Conservation (phyloP, 2,329 filamentous ascomycete genomes). For the Fusarium chlamydosporum region DNA sequence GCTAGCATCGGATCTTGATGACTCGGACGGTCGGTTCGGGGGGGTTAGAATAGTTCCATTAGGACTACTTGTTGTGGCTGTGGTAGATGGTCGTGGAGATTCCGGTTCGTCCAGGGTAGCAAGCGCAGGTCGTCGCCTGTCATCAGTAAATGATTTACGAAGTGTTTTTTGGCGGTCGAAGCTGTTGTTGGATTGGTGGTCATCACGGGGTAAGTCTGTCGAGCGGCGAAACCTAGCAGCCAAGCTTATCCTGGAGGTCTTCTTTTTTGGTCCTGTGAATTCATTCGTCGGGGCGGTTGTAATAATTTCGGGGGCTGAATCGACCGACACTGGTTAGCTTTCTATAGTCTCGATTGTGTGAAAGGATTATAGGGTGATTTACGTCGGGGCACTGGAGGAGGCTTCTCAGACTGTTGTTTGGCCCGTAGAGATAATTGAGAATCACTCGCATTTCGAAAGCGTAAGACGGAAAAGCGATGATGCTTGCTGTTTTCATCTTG, state of each 20-base stretch:
- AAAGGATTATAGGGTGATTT: conserved; percentile 52
- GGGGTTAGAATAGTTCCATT: conserved; percentile 64
- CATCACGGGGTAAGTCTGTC: conserved; percentile 60
- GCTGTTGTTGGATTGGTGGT: conserved; percentile 43
- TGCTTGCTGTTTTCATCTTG: conserved; percentile 70
- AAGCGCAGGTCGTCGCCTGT: conserved; percentile 52
- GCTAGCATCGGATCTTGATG: conserved; percentile 89
- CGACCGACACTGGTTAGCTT: conserved; percentile 42
- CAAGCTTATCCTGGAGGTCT: conserved; percentile 68
- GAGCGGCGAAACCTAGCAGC: conserved; percentile 67
- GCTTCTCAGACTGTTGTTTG: conserved; percentile 74
- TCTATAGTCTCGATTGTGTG: conserved; percentile 9
- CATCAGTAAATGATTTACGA: conserved; percentile 63
- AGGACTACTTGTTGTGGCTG: conserved; percentile 46
- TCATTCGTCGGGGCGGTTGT: conserved; percentile 89
- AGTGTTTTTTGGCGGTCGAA: conserved; percentile 42
- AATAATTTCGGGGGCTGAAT: conserved; percentile 80
- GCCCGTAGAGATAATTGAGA: conserved; percentile 84
- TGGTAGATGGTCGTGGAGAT: conserved; percentile 52
- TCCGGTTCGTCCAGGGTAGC: conserved; percentile 70
- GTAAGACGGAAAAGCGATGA: conserved; percentile 78
- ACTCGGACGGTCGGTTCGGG: conserved; percentile 72
- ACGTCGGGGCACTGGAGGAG: conserved; percentile 72
- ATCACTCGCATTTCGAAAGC: conserved; percentile 93
- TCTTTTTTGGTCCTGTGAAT: conserved; percentile 67